phyloP scores from a whole-genome alignment of 2,329 filamentous ascomycete genomes.

The Colletotrichum musicola region DNA sequence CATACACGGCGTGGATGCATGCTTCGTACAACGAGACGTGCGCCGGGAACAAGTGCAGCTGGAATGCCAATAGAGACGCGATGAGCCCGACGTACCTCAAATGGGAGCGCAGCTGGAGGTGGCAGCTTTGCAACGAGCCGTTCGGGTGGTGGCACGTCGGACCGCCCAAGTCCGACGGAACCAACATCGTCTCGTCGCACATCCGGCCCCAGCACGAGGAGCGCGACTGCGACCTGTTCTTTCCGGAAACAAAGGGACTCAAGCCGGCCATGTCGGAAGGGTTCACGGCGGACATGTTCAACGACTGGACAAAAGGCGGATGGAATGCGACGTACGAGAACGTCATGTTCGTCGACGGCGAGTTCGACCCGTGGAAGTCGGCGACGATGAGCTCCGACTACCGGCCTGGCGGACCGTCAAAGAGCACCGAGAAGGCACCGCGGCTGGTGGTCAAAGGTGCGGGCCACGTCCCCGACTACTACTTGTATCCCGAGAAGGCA shows the following conservation, averaged over 20 bases:
- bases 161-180: constrained; percentile 27
- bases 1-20: neutral
- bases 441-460: constrained; percentile 28
- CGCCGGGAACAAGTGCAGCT: constrained; percentile 3
- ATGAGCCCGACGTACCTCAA: neutral
- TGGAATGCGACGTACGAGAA: constrained; percentile 33
- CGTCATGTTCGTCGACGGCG: constrained; percentile 35
- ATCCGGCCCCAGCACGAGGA: constrained; percentile 5
- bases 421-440: constrained; percentile 24
- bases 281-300: constrained; percentile 29
- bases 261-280: constrained; percentile 26
- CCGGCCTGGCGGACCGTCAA: constrained; percentile 26
- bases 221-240: constrained; percentile 17
- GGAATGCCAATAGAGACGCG: neutral
- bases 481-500: neutral
- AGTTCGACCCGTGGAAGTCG: constrained; percentile 34
- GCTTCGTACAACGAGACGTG: constrained; percentile 1
- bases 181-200: constrained; percentile 27
- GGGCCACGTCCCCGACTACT: constrained; percentile 25
- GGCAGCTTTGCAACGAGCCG: constrained; percentile 38
- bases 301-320: constrained; percentile 28
- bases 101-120: constrained; percentile 16
- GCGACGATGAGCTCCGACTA: constrained; percentile 32
- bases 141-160: constrained; percentile 33
- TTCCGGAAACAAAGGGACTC: constrained; percentile 21